These are phyloP conservation scores for Fomitopsis palustris DNA, from an alignment of 1,284 basidiomycete species.

Conservation along the genomic window DNA sequence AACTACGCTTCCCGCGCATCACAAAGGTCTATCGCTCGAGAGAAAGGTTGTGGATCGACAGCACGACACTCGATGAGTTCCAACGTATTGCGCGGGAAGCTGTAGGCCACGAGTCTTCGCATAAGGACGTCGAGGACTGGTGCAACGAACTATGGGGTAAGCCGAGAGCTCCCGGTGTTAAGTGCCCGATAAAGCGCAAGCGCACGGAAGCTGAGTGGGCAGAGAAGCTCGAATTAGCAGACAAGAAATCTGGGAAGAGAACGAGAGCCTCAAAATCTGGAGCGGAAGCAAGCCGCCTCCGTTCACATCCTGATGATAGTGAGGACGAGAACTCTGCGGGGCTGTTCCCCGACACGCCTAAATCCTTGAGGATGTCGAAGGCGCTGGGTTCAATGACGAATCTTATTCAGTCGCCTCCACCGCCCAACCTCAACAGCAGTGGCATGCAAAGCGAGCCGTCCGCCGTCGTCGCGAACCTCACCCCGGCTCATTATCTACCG, in stretches of 20 bases:
- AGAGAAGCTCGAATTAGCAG: conserved; percentile 28
- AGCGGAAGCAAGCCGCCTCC: not conserved
- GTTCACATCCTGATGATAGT: not conserved
- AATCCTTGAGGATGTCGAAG: not conserved
- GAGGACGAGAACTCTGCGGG: not conserved
- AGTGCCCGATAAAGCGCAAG: conserved; percentile 34
- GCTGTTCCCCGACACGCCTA: not conserved
- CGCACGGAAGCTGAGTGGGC: conserved; percentile 31
- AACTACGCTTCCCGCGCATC: conserved; percentile 79
- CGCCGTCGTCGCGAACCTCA: not conserved
- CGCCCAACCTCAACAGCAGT: too few species aligned
- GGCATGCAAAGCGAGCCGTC: not conserved
- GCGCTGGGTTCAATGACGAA: conserved; percentile 24
- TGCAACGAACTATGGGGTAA: conserved; percentile 39
- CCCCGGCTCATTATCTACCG: not conserved
- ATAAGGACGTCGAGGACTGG: conserved; percentile 38
- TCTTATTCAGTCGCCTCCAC: conserved; percentile 1
- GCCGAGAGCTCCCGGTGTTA: conserved; percentile 33
- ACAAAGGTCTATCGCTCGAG: conserved; percentile 56
- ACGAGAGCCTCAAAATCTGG: not conserved
- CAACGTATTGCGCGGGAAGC: conserved; percentile 48
- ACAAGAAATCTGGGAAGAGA: conserved; percentile 11
- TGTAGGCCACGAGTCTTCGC: conserved; percentile 44
- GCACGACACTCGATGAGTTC: conserved; percentile 42
- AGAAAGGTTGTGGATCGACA: conserved; percentile 64